phyloP scores from a whole-genome alignment of 202 grass and related monocot species.

The Bolboschoenoplectus hybrid region DNA sequence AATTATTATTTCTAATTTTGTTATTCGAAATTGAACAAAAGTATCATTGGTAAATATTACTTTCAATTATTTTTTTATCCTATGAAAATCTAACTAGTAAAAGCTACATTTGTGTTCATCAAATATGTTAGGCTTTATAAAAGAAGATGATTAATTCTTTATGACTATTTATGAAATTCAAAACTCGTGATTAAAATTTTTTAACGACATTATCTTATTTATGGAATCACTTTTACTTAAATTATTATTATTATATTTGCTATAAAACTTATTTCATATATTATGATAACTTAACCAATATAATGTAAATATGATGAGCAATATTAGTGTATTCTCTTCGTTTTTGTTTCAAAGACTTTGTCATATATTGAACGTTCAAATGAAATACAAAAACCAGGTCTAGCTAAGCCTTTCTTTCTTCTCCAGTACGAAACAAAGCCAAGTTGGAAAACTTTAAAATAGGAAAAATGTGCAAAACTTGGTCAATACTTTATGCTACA shows the following conservation, averaged over 20 bases:
- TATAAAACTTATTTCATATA: background rate
- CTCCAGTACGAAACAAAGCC: slow-evolving; percentile 14
- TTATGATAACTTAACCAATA: background rate
- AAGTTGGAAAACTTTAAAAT: slow-evolving; percentile 12
- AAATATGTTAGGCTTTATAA: background rate
- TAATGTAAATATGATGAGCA: background rate
- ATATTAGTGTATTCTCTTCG: background rate
- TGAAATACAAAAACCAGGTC: slow-evolving; percentile 19
- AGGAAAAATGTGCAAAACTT: slow-evolving; percentile 29
- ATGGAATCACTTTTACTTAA: background rate
- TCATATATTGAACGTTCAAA: background rate
- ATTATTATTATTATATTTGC: background rate
- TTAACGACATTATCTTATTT: background rate
- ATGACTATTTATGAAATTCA: background rate
- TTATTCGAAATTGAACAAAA: background rate
- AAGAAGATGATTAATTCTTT: background rate
- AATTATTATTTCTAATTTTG: background rate
- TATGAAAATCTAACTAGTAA: background rate
- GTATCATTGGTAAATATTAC: background rate
- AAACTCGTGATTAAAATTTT: background rate
- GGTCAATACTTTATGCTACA: slow-evolving; percentile 38
- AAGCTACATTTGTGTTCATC: background rate
- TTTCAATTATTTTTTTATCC: background rate
- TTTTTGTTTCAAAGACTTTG: background rate
- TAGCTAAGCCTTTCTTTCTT: background rate